Conservation (phyloP, 2,329 filamentous ascomycete species). For the Trichoderma lentiforme region DNA sequence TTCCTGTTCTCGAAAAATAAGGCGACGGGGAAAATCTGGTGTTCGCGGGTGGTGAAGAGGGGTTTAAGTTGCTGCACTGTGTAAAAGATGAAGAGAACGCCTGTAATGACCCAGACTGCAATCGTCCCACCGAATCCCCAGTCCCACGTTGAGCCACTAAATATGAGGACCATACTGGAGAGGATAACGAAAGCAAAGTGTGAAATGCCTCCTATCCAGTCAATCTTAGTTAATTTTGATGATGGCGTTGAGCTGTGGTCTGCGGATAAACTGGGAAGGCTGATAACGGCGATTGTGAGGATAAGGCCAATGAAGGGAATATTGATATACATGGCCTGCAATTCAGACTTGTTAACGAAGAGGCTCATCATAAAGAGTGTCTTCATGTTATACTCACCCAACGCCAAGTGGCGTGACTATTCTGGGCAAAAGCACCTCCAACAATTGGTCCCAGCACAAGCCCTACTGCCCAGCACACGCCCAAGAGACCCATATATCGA, state of each 20-base stretch:
- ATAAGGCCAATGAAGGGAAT: constrained; percentile 38
- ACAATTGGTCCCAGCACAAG: constrained; percentile 24
- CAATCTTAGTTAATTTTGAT: background rate
- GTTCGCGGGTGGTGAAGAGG: constrained; percentile 41
- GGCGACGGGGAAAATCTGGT: constrained; percentile 40
- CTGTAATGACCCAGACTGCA: constrained; percentile 46
- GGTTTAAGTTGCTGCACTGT: constrained; percentile 44
- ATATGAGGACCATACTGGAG: constrained; percentile 46
- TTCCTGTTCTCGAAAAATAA: background rate
- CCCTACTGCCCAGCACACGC: constrained; percentile 27
- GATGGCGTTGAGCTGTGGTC: background rate
- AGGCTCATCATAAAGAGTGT: fast-evolving
- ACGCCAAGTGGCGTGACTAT: constrained; percentile 39
- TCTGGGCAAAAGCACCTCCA: constrained; percentile 34
- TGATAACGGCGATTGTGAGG: background rate
- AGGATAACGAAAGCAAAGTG: constrained; percentile 34
- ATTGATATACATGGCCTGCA: constrained; percentile 51
- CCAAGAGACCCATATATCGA: constrained; percentile 27
- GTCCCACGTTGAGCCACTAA: constrained; percentile 47
- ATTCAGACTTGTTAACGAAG: constrained; percentile 20
- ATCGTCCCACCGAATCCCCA: constrained; percentile 48
- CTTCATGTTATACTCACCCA: constrained; percentile 18
- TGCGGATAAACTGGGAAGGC: background rate
- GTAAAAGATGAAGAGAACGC: constrained; percentile 43
- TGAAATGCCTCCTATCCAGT: constrained; percentile 19